Base-by-base conservation (phyloP, 495 filamentous ascomycete species). In the Hamigera avellanea region DNA sequence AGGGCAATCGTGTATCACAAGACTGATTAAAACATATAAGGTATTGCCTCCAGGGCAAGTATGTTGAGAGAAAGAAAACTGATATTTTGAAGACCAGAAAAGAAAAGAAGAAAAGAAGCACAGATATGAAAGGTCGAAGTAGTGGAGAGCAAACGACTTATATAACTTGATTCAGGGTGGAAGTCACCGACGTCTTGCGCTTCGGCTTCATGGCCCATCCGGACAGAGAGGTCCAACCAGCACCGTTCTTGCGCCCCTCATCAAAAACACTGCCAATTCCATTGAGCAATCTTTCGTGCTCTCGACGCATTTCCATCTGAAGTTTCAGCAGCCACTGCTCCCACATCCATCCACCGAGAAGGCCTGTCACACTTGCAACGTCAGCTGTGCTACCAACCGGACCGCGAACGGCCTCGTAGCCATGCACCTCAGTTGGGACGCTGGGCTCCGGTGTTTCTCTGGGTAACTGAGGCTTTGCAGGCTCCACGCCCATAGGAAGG, bases 311-410 rank as follows among this genome's bases (percentile, higher is more conserved):
- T 65, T 94, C 88, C 53, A 77, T 69, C 56, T 88, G 80, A 49
- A 88, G 62, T 59, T 81, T 85, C 42, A 95, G 52, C 57, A 95
- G 72, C 91, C 91, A 96, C 57, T 83, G 81, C 71, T 96, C 91
- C 89, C 89, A 98, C 46, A 79, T 73, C 86, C 89, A 93, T 17
- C 79, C 76, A 9, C 87, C 91, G 3, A 93, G 74, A 13, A 95
- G 49, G 5, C 86, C 86, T 0, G 85, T 78, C 33, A 95, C 65
- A 39, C 69, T 76, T 1, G 86, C 84, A 14, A 75, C 74, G 45
- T 81, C 76, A 15, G 76, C 74, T 0, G 83, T 82, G 33, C 75
- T 83, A 2, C 86, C 88, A 14, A 83, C 69, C 26, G 79, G 77
- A 5, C 73, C 78, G 42, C 79, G 76, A 32, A 82, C 69, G 32